Evolutionary conservation across 192 early-diverging fungal genomes (phyloP).

Genomic region (Umbelopsis sp.): DNA sequence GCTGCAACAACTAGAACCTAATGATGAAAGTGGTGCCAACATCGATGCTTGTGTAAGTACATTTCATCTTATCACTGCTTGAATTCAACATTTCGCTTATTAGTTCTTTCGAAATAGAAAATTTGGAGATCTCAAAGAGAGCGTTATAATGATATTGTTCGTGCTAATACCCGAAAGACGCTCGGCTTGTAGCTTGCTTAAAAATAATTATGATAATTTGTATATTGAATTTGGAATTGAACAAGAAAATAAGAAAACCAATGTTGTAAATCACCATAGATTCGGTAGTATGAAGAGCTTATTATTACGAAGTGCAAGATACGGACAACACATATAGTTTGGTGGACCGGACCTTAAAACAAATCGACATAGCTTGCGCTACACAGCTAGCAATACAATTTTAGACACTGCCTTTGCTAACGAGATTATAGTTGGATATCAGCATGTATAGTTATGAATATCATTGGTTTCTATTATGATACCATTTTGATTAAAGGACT

Average conservation of each 20-base stretch:
- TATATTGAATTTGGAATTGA: not conserved
- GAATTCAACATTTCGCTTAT: not conserved
- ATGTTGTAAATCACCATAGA: no score
- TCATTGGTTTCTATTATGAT: no score
- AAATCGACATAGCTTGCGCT: no score
- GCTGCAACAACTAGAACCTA: slow-evolving; percentile 67
- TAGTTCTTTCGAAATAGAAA: slow-evolving; percentile 52
- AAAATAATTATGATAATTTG: not conserved
- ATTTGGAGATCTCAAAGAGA: slow-evolving; percentile 89
- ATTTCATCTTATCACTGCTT: not conserved
- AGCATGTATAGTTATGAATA: no score
- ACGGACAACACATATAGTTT: no score
- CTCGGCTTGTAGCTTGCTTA: slow-evolving; percentile 64
- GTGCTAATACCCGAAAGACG: slow-evolving; percentile 74
- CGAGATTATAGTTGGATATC: no score
- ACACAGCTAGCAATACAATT: no score
- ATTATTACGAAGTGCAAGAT: no score
- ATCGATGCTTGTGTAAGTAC: slow-evolving; percentile 89
- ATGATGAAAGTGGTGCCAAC: slow-evolving; percentile 98
- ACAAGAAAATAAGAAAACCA: slow-evolving; percentile 23
- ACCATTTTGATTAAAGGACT: no score
- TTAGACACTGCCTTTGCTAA: no score
- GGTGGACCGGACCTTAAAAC: no score
- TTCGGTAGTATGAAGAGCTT: no score
- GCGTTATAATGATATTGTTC: slow-evolving; percentile 80